Evolutionary conservation across 345 rosid species (phyloP), one percentile per base, ranked within the genome.

Genomic region (Passiflora organensis): DNA sequence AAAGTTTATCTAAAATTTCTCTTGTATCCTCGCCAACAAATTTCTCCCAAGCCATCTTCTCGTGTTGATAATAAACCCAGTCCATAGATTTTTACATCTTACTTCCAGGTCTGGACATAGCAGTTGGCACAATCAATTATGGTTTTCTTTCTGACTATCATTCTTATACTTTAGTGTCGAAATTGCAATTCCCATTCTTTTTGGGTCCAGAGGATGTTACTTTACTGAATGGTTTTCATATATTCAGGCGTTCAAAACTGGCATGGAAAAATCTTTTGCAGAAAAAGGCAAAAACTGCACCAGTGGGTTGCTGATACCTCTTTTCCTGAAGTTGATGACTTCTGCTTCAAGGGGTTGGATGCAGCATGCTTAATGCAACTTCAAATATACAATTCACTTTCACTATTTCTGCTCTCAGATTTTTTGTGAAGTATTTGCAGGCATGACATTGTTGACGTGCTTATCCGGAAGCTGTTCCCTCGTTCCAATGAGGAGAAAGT

Each of bases 201-300:
- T 17, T 39, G 23, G 16, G 16, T 17, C 13, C 2, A 10, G 36
- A 52, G 58, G 58, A 42, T 36, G 41, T 59, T 37, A 42, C 20
- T 45, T 13, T 57, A 45, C 55, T 56, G 44, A n/a, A 47, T 46
- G 38, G 14, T 11, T 44, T 34, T 51, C 47, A 64, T 19, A 49
- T 46, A 38, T 67, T 36, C 81, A 74, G 89, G 75, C 57, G 59
- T 60, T 74, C 64, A 22, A 47, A 53, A 65, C 59, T 66, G 61
- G 50, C 62, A 48, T 43, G 71, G 25, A 14, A 80, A 72, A 24
- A 32, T 79, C 22, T 90, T 87, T 58, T 69, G 72, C 38, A 54
- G 45, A 55, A 84, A 77, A 80, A 81, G 87, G 65, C 65, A 71
- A 58, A 81, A 63, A 56, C 78, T 90, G 53, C 70, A 18, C 39